These are phyloP conservation scores for Tylopilus cervinicoccineus DNA, from an alignment of 768 basidiomycete genomes.

Conservation along the genomic window DNA sequence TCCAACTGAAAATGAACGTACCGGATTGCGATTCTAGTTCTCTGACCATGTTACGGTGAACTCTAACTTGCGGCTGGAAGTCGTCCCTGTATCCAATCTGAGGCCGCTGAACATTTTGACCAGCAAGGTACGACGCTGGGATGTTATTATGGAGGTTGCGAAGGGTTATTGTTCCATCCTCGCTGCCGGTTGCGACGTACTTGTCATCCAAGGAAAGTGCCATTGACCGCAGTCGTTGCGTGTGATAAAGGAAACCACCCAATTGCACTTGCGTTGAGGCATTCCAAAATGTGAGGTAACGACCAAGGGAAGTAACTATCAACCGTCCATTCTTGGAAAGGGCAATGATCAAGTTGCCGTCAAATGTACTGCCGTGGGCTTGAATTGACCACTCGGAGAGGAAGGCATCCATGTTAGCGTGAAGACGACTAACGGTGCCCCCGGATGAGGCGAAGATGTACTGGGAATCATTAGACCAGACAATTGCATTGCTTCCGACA, in stretches of 20 bases:
- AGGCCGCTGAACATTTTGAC: neutral
- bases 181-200: neutral
- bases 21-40: neutral
- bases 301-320: neutral
- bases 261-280: neutral
- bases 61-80: neutral
- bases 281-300: neutral
- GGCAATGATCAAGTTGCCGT: neutral
- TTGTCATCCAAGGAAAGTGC: neutral
- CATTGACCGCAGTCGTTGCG: neutral
- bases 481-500: neutral
- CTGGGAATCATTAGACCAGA: neutral
- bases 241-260: neutral
- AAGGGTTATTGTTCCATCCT: neutral
- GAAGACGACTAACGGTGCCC: neutral
- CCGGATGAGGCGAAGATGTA: neutral
- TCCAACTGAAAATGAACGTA: neutral
- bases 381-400: neutral
- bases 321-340: neutral
- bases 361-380: no score
- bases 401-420: neutral
- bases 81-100: neutral
- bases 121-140: neutral
- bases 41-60: neutral
- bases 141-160: neutral